Base-by-base conservation (phyloP, 2,329 filamentous ascomycete genomes). In the Verticillium albo-atrum region DNA sequence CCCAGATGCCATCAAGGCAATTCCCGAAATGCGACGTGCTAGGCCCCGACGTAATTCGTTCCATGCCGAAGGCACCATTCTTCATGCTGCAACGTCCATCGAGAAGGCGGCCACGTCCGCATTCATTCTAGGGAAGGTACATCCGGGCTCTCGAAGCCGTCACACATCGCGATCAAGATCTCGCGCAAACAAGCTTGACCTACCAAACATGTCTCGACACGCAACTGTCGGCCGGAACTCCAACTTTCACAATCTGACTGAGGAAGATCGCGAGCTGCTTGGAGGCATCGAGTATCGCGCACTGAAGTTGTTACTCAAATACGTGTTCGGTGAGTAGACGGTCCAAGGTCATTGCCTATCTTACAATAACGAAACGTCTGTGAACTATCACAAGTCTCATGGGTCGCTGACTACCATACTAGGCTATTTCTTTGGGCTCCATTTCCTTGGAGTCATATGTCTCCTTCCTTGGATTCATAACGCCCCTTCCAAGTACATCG, bases 261-360 rank as follows among this genome's bases (percentile, higher is more conserved):
- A 69, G 0, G 63, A 73, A 20, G 77, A 78, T 52, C 68, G 75
- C 5, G 76, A 81, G 59, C 69, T 72, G n/a, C 69, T 83, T 0
- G 80, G 81, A 1, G 81, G 81, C 0, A 77, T 82, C 35, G 81
- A 83, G 65, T 83, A 83, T 51, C 74, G 79, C 1, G 78, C 75
- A 32, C 66, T 83, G 32, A 80, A 79, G 63, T 63, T 82, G 1
- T 66, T 84, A 14, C 64, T 82, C 17, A 80, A 80, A 62, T 78
- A 82, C 59, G 72, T 76, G 0, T 62, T 71, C 30, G 68, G 77
- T 79, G 65, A n/a, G n/a, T n/a, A n/a, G n/a, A n/a, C n/a, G n/a
- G n/a, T n/a, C n/a, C n/a, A n/a, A n/a, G 60, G 68, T 47, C 27
- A 17, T 27, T 32, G 14, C 14, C 10, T 51, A 15, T 7, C n/a